Base-by-base conservation (phyloP, 1,284 basidiomycete species). In the Ceratobasidium sp. region DNA sequence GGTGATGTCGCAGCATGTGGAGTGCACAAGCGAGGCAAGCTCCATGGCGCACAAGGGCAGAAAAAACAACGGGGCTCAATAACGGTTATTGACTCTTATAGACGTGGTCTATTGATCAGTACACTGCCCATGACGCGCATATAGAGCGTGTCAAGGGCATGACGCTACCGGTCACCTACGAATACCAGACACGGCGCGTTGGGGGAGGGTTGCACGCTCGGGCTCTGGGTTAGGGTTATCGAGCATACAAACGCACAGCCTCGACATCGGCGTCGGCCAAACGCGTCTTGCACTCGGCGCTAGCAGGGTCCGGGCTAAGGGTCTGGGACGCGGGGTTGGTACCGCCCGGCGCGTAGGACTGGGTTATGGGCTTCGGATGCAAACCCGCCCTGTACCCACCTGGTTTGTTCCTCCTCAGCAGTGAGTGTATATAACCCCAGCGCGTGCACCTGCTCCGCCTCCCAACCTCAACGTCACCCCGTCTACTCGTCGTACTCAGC, bases 291-390 rank as follows among this genome's bases (percentile, higher is more conserved):
- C 50, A 50, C 67, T 23, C 38, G 67, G 42, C 67, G 46, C 67
- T 46, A 40, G 44, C 44, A 74, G 56, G 40, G 70, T 64, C 57
- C 33, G 33, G 33, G 33, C 33, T 33, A 33, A 33, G 33, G 33
- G 33, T 33, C 33, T 33, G 42, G 38, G 70, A 38, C 23, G 33
- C 40, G 54, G 52, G 38, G 28, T 1, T 13, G 33, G 28, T 64
- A 59, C 59, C 59, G 57, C 26, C 26, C 70, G 56, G 70, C 23
- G 44, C 42, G 50, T 62, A 46, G 57, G 20, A 33, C 56, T 74
- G 70, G 70, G 70, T 74, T 74, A 57, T 61, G 70, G 70, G 70
- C 23, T 40, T 56, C 69, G 69, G 69, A 71, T 64, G 70, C 70
- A 64, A 59, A 74, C 23, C 70, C 46, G 70, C 70, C 70, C 70